A percentile compares a stretch with the other conserved stretches of the same genome.
Evolutionary conservation across 805 yeast genomes (phyloP).

Genomic region (Wickerhamomyces alni): DNA sequence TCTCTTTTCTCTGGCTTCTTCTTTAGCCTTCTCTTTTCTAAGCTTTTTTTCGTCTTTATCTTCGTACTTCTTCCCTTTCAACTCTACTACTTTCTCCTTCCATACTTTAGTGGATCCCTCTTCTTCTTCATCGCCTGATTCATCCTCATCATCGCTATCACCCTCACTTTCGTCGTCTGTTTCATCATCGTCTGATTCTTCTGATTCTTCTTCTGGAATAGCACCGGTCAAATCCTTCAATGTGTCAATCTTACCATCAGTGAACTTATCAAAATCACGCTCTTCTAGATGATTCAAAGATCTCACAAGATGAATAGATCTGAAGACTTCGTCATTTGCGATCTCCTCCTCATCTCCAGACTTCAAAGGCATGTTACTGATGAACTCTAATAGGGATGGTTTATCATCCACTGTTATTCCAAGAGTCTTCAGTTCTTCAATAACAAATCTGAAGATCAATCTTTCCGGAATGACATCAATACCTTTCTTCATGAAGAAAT

Average conservation of each 20-base stretch:
- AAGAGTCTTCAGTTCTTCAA: constrained; percentile 36
- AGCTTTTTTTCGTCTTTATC: constrained; percentile 74
- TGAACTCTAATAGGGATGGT: constrained; percentile 35
- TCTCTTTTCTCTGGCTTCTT: constrained; percentile 71
- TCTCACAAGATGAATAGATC: constrained; percentile 72
- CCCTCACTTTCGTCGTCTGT: constrained; percentile 24
- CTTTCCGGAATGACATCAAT: constrained; percentile 80
- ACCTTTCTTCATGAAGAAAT: constrained; percentile 69
- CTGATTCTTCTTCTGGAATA: constrained; percentile 20
- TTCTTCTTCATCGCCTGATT: constrained; percentile 29
- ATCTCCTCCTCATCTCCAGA: constrained; percentile 42
- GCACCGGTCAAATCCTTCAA: constrained; percentile 53
- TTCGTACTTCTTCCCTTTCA: constrained; percentile 71
- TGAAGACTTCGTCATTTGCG: constrained; percentile 80
- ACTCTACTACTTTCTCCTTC: constrained; percentile 33
- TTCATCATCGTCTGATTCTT: constrained; percentile 20
- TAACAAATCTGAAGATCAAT: constrained; percentile 71
- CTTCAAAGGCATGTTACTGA: constrained; percentile 53
- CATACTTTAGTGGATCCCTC: constrained; percentile 32
- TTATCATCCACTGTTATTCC: constrained; percentile 31
- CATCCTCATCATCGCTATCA: constrained; percentile 27
- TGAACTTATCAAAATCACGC: constrained; percentile 76
- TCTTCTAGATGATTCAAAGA: constrained; percentile 84
- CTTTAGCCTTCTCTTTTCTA: constrained; percentile 72
- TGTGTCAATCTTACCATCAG: constrained; percentile 76